phyloP scores from a whole-genome alignment of 805 yeast species.

The Yueomyces sp. region DNA sequence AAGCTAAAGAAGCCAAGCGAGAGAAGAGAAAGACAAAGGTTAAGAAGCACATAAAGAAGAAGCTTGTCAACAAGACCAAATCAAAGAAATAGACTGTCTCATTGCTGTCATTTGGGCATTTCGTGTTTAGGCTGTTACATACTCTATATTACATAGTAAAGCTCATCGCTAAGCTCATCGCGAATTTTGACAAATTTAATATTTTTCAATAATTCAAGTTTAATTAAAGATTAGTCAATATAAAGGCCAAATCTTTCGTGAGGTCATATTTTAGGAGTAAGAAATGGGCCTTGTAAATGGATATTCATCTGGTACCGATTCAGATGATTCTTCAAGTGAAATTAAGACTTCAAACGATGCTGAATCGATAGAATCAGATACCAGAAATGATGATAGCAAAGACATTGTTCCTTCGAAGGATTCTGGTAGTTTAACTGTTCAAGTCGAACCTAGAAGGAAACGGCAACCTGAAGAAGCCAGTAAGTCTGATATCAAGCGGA shows the following conservation, averaged over 20 bases:
- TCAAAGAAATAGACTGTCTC: conserved; percentile 21
- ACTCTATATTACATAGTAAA: background rate
- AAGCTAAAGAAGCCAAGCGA: conserved; percentile 61
- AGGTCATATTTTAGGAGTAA: too few relatives aligned
- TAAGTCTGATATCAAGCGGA: background rate
- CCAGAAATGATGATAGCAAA: background rate
- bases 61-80: conserved; percentile 46
- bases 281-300: conserved; percentile 9
- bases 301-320: conserved; percentile 6
- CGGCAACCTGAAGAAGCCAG: too few relatives aligned
- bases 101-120: background rate
- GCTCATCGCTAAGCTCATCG: too few relatives aligned
- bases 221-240: too few relatives aligned
- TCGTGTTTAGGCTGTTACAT: background rate
- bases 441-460: conserved; percentile 1
- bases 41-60: conserved; percentile 74
- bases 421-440: background rate
- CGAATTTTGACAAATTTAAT: background rate
- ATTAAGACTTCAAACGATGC: background rate
- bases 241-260: too few relatives aligned
- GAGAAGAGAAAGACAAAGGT: conserved; percentile 73
- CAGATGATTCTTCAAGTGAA: background rate
- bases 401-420: background rate
- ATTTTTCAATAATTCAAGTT: background rate
- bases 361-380: background rate